Evolutionary conservation across 2,329 filamentous ascomycete genomes (phyloP).

Genomic region (Fusarium cyanostomum): DNA sequence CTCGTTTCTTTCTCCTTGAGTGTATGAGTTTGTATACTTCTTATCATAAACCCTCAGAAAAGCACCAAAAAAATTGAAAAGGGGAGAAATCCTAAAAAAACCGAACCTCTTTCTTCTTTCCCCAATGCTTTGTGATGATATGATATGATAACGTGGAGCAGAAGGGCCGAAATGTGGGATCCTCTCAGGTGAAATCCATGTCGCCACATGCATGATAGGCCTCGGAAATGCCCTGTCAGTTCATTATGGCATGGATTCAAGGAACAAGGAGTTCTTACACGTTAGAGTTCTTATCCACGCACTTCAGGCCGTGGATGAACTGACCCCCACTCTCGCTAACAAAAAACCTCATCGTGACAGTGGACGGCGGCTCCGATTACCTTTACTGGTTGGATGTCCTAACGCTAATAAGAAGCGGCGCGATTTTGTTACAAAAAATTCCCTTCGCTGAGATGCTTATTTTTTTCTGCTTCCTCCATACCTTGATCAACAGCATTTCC

Average conservation of each 20-base stretch:
- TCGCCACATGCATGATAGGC: constrained; percentile 1
- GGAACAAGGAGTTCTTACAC: constrained; percentile 19
- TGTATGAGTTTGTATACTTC: constrained; percentile 14
- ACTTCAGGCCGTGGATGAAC: not conserved
- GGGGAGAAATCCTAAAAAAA: constrained; percentile 22
- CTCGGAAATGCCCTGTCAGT: not conserved
- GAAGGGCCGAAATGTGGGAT: constrained; percentile 25
- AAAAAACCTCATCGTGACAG: constrained; percentile 13
- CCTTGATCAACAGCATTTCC: not conserved
- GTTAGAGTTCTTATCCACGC: not conserved
- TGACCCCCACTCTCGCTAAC: constrained; percentile 24
- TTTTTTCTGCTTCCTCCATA: constrained; percentile 6
- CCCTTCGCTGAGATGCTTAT: not conserved
- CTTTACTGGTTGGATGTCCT: constrained; percentile 8
- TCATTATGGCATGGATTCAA: constrained; percentile 3
- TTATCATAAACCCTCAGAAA: constrained; percentile 9
- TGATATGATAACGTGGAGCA: constrained; percentile 3
- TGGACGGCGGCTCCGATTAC: constrained; percentile 2
- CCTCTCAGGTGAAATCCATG: not conserved
- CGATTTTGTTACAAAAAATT: constrained; percentile 16
- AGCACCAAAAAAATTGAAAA: constrained; percentile 25
- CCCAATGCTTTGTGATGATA: not conserved
- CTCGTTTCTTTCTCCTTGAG: not conserved
- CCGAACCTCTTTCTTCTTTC: not conserved
- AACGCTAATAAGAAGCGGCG: constrained; percentile 20